Percentiles rank a stretch among this genome's conserved stretches.
Evolutionary conservation across 1,284 basidiomycete genomes (phyloP).

Genomic region (Papiliotrema nemorosa): DNA sequence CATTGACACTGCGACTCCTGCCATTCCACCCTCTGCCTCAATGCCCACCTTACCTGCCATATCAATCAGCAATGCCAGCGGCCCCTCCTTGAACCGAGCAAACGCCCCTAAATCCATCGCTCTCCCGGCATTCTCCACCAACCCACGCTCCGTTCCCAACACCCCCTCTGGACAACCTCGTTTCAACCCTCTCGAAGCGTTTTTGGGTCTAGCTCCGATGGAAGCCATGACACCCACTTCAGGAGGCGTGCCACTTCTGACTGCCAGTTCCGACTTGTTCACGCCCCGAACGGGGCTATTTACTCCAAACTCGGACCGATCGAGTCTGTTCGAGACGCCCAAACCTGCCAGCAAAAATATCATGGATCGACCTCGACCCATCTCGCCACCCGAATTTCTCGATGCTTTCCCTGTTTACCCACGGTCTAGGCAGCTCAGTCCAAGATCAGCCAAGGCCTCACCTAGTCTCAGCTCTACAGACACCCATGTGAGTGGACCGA

Average conservation of each 20-base stretch:
- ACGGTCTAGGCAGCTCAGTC: conserved; percentile 3
- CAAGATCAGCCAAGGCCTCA: neutral
- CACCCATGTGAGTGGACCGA: neutral
- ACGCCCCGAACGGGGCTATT: neutral
- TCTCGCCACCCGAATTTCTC: conserved; percentile 22
- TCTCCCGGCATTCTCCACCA: conserved; percentile 8
- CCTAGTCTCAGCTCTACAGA: neutral
- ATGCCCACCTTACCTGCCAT: neutral
- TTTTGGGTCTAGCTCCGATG: conserved; percentile 16
- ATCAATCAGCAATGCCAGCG: neutral
- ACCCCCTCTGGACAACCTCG: conserved; percentile 14
- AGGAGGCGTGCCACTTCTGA: neutral
- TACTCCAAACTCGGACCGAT: neutral
- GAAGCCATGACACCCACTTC: neutral
- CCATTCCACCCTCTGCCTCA: neutral
- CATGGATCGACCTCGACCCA: conserved; percentile 27
- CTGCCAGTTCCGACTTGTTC: conserved; percentile 3
- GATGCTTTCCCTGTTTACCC: conserved; percentile 12
- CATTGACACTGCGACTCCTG: conserved; percentile 16
- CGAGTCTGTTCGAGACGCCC: neutral
- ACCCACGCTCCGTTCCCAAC: conserved; percentile 1
- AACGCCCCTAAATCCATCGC: conserved; percentile 22
- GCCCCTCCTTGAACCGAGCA: conserved; percentile 3
- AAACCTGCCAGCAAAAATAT: conserved; percentile 5
- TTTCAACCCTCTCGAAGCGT: conserved; percentile 29